A percentile compares a stretch with the other conserved stretches of the same genome.
Conservation (phyloP, 352 stramenopile species). For the Pythium sp. region DNA sequence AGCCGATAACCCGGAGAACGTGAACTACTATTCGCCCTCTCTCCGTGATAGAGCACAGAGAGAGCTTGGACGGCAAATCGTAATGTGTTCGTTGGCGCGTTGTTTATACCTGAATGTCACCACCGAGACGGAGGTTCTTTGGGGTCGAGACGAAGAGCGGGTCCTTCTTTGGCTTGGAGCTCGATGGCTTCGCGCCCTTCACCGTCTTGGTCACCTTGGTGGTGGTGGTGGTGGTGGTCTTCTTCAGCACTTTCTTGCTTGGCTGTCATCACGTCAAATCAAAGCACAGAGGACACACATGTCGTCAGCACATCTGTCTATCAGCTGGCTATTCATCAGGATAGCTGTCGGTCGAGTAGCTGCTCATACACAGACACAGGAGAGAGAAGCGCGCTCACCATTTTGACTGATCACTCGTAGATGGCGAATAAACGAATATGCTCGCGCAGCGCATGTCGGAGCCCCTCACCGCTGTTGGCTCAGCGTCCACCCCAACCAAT, state of each 20-base stretch:
- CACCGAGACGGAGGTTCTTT: slow-evolving; percentile 95
- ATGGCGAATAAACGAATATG: slow-evolving; percentile 85
- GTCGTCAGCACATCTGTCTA: neutral
- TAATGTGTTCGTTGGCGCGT: slow-evolving; percentile 15
- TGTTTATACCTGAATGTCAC: slow-evolving; percentile 92
- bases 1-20: slow-evolving; percentile 17
- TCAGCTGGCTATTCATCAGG: neutral
- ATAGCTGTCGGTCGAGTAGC: neutral
- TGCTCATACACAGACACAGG: neutral
- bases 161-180: slow-evolving; percentile 82
- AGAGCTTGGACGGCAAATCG: slow-evolving; percentile 11
- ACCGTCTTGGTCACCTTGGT: slow-evolving; percentile 60
- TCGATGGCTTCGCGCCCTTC: slow-evolving; percentile 54
- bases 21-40: slow-evolving; percentile 16
- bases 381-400: slow-evolving; percentile 24
- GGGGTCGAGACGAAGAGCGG: slow-evolving; percentile 94
- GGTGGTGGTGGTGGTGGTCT: slow-evolving; percentile 67
- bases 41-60: neutral
- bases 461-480: neutral
- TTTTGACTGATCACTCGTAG: slow-evolving; percentile 65
- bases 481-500: neutral
- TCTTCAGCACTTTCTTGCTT: slow-evolving; percentile 85
- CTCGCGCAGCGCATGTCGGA: neutral
- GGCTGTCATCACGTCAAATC: slow-evolving; percentile 29
- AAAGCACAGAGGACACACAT: neutral